Percentiles rank a stretch among this genome's conserved stretches.
These are phyloP conservation scores for Noccaea caerulescens DNA, from an alignment of 345 rosid species.

Conservation along the genomic window DNA sequence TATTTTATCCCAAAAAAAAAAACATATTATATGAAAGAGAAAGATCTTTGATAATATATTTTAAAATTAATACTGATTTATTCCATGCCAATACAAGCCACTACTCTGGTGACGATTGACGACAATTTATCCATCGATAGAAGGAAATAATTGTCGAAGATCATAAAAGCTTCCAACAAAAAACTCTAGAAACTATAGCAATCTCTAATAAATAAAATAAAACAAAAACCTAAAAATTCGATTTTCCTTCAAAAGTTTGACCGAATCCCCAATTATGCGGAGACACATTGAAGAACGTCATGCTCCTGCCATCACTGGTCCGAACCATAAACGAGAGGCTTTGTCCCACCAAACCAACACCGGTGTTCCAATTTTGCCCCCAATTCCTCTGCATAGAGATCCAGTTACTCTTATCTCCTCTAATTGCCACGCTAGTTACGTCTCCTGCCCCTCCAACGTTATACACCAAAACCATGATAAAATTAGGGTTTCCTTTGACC, in stretches of 20 bases:
- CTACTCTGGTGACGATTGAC: not conserved
- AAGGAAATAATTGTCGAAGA: not conserved
- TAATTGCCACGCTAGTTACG: slow-evolving; percentile 42
- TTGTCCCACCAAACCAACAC: slow-evolving; percentile 43
- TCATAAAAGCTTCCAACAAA: not conserved
- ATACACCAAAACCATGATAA: slow-evolving; percentile 42
- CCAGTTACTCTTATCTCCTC: slow-evolving; percentile 51
- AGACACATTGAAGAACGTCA: slow-evolving; percentile 44
- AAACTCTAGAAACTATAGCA: not conserved
- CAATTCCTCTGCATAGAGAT: slow-evolving; percentile 53
- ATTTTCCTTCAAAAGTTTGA: slow-evolving; percentile 49
- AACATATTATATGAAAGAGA: not conserved
- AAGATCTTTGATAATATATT: too few species aligned
- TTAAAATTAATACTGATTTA: too few species aligned
- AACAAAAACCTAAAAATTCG: slow-evolving; percentile 46
- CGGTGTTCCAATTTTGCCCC: slow-evolving; percentile 63
- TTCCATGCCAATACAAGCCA: not conserved
- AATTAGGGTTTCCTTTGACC: slow-evolving; percentile 42
- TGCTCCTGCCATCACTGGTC: slow-evolving; percentile 47
- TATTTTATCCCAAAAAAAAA: too few species aligned
- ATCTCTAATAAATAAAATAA: not conserved
- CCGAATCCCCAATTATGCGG: slow-evolving; percentile 53
- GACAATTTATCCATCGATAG: not conserved
- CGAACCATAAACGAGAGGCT: slow-evolving; percentile 52
- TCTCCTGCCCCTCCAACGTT: slow-evolving; percentile 69